phyloP scores from a whole-genome alignment of 1,139 yeast genomes.

The Nakaseomyces sp. region DNA sequence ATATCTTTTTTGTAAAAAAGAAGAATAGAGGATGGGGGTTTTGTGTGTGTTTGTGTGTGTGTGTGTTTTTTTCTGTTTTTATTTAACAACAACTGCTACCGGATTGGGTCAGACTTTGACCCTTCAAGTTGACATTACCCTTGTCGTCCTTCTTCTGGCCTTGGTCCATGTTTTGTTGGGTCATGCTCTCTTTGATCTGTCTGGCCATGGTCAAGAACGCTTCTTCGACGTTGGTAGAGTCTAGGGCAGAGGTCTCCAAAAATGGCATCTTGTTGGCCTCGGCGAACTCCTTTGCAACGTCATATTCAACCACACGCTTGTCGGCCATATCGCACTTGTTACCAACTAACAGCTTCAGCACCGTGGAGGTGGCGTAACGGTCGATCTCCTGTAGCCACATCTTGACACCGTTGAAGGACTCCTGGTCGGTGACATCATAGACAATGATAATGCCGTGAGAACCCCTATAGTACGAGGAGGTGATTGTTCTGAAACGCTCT shows the following conservation, averaged over 20 bases:
- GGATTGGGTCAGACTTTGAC: conserved; percentile 70
- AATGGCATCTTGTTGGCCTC: conserved; percentile 93
- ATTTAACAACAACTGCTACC: conserved; percentile 64
- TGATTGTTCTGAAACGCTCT: conserved; percentile 94
- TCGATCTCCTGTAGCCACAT: conserved; percentile 99
- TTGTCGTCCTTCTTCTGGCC: conserved; percentile 40
- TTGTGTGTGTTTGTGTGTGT: too few species aligned
- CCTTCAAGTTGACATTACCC: conserved; percentile 77
- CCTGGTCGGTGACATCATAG: conserved; percentile 97
- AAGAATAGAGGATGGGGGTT: too few species aligned
- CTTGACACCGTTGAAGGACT: conserved; percentile 92
- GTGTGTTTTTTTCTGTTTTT: not conserved
- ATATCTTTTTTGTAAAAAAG: too few species aligned
- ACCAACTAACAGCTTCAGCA: conserved; percentile 90
- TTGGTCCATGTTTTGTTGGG: conserved; percentile 46
- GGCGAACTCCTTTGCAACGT: conserved; percentile 96
- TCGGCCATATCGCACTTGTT: conserved; percentile 93
- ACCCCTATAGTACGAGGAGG: conserved; percentile 95
- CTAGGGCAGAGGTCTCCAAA: conserved; percentile 92
- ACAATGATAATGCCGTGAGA: conserved; percentile 98
- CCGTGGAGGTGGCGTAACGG: conserved; percentile 96
- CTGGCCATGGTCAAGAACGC: conserved; percentile 98
- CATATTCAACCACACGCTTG: conserved; percentile 91
- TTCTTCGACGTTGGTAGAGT: conserved; percentile 94
- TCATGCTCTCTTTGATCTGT: conserved; percentile 95